Base-by-base conservation (phyloP, 2,329 filamentous ascomycete genomes). In the Tolypocladium pustulatum region DNA sequence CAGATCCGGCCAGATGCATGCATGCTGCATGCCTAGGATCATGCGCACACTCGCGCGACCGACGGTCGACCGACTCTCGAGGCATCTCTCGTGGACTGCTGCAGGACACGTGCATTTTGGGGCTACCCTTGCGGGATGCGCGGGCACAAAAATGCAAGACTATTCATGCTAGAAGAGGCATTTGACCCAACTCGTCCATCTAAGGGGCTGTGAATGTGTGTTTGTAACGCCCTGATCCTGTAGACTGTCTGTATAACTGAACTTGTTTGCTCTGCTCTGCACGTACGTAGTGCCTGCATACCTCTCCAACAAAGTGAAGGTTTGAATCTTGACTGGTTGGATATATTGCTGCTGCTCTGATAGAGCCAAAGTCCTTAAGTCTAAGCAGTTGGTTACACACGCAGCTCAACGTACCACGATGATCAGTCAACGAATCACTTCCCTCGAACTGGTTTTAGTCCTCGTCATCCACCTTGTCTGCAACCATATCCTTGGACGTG, bases 391-490 rank as follows among this genome's bases (percentile, higher is more conserved):
- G 54, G 51, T 61, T 38, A 53, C 55, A 54, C 55, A 40, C 10
- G 30, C 56, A 17, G 34, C 41, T 27, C 40, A 56, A 34, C 22
- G 40, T 9, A 54, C 43, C 30, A 20, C 8, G 10, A 41, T 40
- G 37, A 30, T 3, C 41, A 20, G 37, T 37, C 12, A 46, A 49
- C 37, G 17, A 49, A 36, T 38, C 38, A 6, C 17, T 32, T 37
- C 55, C 27, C 20, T 32, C 15, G 22, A n/a, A 8, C n/a, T 20
- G 17, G 36, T 17, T 13, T 63, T 70, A 80, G 61, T 81, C 79
- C 65, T 81, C 78, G 56, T 81, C 79, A 13, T 78, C 76, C 41
- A 80, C 74, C 67, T 80, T 81, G 60, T 81, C 79, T 4, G 76
- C 77, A 3, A 81, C 76, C 69, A 77, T 74, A 60, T 81, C 78